Conservation (phyloP, 163 green algal genomes). For the Scenedesmus sp. region DNA sequence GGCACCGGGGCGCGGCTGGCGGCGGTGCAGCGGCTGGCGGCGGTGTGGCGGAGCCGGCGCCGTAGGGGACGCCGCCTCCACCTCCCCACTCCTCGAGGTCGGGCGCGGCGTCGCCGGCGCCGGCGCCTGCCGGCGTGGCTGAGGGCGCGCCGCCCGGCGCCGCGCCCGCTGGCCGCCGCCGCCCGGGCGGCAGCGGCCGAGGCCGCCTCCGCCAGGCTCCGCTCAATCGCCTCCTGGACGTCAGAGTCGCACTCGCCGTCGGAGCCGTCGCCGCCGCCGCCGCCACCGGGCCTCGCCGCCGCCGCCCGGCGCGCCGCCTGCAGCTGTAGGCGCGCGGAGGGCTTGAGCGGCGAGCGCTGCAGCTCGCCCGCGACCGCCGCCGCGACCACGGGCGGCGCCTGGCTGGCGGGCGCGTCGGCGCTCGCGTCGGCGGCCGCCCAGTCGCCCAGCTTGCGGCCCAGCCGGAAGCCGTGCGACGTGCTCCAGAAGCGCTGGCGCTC, state of each 20-base stretch:
- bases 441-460: conserved; percentile 86
- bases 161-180: no score
- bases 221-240: conserved; percentile 76
- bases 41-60: no score
- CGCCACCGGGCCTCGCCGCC: neutral
- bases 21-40: no score
- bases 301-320: neutral
- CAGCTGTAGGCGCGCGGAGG: neutral
- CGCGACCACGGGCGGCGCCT: conserved; percentile 2
- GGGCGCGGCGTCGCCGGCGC: no score
- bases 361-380: neutral
- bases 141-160: no score
- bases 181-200: conserved; percentile 10
- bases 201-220: conserved; percentile 57
- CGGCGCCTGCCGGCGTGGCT: no score
- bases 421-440: conserved; percentile 71
- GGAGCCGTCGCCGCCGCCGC: neutral
- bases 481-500: conserved; percentile 86
- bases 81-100: conserved; percentile 36
- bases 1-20: no score
- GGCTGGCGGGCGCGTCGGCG: no score
- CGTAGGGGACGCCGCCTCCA: no score
- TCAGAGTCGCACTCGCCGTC: conserved; percentile 65
- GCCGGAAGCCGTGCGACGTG: conserved; percentile 81
- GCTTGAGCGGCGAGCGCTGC: conserved; percentile 34